Percentiles rank a stretch among this genome's conserved stretches.
These are phyloP conservation scores for Silene uniflora DNA, from an alignment of 148 eudicot genomes.

Conservation along the genomic window DNA sequence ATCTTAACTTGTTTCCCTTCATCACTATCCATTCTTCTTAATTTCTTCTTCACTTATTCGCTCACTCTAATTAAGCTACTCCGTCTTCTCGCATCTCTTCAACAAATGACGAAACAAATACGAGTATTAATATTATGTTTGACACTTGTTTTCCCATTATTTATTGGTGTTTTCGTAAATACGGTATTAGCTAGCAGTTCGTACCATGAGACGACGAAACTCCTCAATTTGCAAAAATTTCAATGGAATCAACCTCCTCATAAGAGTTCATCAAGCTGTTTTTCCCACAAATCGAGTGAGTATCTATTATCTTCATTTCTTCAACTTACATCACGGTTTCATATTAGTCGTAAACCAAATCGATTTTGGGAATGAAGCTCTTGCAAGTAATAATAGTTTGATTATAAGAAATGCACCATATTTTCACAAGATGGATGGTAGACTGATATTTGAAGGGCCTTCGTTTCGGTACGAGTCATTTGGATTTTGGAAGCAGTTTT, in stretches of 20 bases:
- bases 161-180: neutral
- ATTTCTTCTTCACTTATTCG: neutral
- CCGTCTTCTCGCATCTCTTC: no score
- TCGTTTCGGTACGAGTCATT: no score
- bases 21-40: neutral
- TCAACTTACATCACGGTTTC: no score
- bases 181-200: neutral
- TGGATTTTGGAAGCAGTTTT: no score
- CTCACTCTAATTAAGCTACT: neutral
- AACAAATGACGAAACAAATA: neutral
- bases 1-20: slow-evolving; percentile 11
- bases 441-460: no score
- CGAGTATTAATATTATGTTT: neutral
- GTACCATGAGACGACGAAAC: slow-evolving; percentile 10
- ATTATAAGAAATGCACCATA: no score
- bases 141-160: neutral
- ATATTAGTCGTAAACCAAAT: no score
- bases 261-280: slow-evolving; percentile 12
- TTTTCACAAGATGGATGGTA: no score
- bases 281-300: slow-evolving; percentile 28
- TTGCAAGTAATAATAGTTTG: no score
- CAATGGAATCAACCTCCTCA: slow-evolving; percentile 12
- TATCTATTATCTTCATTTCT: neutral
- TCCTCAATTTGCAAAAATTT: slow-evolving; percentile 20
- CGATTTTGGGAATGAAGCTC: no score